A percentile compares a stretch with the other conserved stretches of the same genome.
Conservation (phyloP, 495 filamentous ascomycete genomes). For the Penicillium lividum region DNA sequence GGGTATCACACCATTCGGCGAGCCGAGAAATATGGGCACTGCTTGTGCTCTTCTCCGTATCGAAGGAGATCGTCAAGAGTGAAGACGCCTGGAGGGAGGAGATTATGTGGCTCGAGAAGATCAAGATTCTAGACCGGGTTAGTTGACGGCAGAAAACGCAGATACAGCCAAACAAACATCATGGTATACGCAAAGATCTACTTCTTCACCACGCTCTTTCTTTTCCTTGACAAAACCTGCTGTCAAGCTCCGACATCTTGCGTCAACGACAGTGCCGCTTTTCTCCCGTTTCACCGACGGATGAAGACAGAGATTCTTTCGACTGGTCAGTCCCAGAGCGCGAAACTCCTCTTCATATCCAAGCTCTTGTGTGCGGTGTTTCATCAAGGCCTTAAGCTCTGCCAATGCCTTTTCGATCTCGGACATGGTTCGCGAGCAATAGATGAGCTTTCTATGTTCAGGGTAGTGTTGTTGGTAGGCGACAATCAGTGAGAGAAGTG, state of each 20-base stretch:
- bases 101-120: constrained; percentile 87
- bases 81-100: constrained; percentile 92
- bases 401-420: constrained; percentile 84
- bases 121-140: constrained; percentile 73
- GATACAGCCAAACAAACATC: constrained; percentile 58
- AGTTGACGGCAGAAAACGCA: constrained; percentile 10
- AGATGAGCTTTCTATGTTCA: constrained; percentile 92
- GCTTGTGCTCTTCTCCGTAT: constrained; percentile 93
- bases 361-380: constrained; percentile 82
- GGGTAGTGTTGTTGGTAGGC: constrained; percentile 92
- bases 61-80: constrained; percentile 84
- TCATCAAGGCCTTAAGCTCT: constrained; percentile 91
- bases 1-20: constrained; percentile 79
- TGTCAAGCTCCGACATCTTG: constrained; percentile 90
- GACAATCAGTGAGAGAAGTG: constrained; percentile 90
- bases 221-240: constrained; percentile 97
- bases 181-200: constrained; percentile 92
- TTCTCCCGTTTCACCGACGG: constrained; percentile 94
- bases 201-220: constrained; percentile 90
- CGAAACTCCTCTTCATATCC: constrained; percentile 90
- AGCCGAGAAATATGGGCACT: constrained; percentile 96
- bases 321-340: constrained; percentile 87
- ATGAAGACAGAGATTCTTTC: constrained; percentile 96
- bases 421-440: constrained; percentile 84
- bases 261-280: constrained; percentile 90